phyloP scores from a whole-genome alignment of 176 grass and related monocot genomes.

The Eremochloa ophiuroides region DNA sequence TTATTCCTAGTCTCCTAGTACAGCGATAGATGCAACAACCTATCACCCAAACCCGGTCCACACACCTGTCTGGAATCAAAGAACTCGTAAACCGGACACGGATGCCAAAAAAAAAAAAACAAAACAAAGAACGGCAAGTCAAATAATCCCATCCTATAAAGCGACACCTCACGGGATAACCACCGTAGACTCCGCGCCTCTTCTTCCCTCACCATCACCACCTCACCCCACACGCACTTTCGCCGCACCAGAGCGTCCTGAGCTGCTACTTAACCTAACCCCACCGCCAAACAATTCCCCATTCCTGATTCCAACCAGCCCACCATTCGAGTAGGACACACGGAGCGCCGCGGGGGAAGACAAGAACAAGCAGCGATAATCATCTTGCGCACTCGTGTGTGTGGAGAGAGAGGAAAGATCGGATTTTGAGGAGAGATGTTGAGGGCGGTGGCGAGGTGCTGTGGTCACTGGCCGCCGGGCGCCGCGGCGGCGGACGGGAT shows the following conservation, averaged over 20 bases:
- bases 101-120: no score
- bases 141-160: constrained; percentile 39
- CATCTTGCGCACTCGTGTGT: neutral
- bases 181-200: constrained; percentile 26
- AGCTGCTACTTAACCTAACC: constrained; percentile 45
- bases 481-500: constrained; percentile 62
- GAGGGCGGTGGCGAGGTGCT: constrained; percentile 58
- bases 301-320: constrained; percentile 15
- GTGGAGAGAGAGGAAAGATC: neutral
- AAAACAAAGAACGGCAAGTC: neutral
- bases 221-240: constrained; percentile 20
- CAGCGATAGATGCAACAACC: constrained; percentile 16
- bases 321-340: neutral
- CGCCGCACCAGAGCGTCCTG: neutral
- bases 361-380: neutral
- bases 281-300: neutral
- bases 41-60: constrained; percentile 11
- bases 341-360: neutral
- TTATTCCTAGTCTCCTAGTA: neutral
- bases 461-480: constrained; percentile 49
- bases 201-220: no score
- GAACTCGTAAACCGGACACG: neutral
- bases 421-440: constrained; percentile 21
- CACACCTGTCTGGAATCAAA: constrained; percentile 7
- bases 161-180: constrained; percentile 37